These are phyloP conservation scores for Phytophthora lateralis DNA, from an alignment of 352 stramenopile genomes.

Conservation along the genomic window DNA sequence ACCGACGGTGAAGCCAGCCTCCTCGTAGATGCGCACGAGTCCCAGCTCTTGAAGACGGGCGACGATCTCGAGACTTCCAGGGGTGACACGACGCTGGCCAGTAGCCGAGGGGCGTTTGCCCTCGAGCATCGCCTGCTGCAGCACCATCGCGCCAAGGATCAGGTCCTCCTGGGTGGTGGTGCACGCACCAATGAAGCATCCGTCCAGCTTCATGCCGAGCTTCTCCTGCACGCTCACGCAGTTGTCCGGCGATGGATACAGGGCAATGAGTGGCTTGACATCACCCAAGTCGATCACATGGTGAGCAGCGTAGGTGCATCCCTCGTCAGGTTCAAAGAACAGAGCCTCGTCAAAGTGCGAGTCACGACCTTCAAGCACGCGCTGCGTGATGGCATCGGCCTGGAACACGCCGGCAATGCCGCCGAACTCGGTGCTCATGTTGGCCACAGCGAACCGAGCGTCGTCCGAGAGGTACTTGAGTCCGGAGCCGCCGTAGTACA, in stretches of 20 bases:
- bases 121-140: constrained; percentile 74
- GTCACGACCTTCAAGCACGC: constrained; percentile 52
- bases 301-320: constrained; percentile 76
- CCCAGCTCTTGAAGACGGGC: constrained; percentile 65
- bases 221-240: constrained; percentile 73
- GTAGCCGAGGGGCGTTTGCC: constrained; percentile 55
- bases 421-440: constrained; percentile 87
- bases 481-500: constrained; percentile 75
- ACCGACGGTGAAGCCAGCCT: constrained; percentile 78
- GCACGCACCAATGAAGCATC: constrained; percentile 85
- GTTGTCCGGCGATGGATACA: constrained; percentile 85
- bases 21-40: constrained; percentile 74
- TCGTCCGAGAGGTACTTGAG: constrained; percentile 75
- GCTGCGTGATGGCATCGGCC: constrained; percentile 74
- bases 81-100: constrained; percentile 73
- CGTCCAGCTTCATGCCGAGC: constrained; percentile 77
- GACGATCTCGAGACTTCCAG: constrained; percentile 80
- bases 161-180: constrained; percentile 85
- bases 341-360: constrained; percentile 74
- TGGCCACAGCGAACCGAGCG: constrained; percentile 79
- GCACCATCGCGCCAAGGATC: constrained; percentile 76
- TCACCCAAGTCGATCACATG: constrained; percentile 74
- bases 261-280: constrained; percentile 66
- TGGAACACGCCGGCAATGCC: constrained; percentile 83
- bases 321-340: constrained; percentile 70